Base-by-base conservation (phyloP, 306 rosid genomes). In the Alnus rubra region DNA sequence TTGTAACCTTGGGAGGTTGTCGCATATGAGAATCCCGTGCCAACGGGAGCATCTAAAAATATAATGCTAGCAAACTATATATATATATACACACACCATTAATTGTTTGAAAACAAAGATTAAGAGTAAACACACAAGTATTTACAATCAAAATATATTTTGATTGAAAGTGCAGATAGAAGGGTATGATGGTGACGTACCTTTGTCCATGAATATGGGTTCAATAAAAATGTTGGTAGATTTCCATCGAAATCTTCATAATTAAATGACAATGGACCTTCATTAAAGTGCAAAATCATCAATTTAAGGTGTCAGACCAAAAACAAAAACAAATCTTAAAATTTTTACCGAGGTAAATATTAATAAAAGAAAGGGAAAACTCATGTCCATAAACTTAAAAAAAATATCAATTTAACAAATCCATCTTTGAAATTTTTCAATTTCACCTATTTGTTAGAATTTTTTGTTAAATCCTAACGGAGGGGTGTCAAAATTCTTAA, bases 11-110 rank as follows among this genome's bases (percentile, higher is more conserved):
- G 42, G 23, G 79, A 54, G 45, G 69, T 58, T 77, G 39, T 65
- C 33, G 85, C 58, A 74, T 82, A 82, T 33, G 85, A 82, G 69
- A 82, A 82, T 37, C 85, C 85, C 28, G 85, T 45, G 10, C 85
- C 85, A 54, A 35, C 85, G 0, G 85, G 75, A 47, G 78, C 74
- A 65, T 77, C 85, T 70, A 82, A 59, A 74, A 54, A 82, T 45
- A 82, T 55, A 54, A 82, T 74, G 69, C 62, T 82, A 60, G 85
- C 82, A 55, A 23, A 23, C 28, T 23, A 23, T 23, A 23, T 23
- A 23, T 23, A 23, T 23, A 23, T 23, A 23, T 23, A 23, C 0
- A 23, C 0, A 23, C 28, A 23, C 28, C 28, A 23, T 23, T 23
- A 23, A 23, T 23, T 23, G 28, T 23, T 23, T 23, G 28, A 23